Base-by-base conservation (phyloP, 495 filamentous ascomycete species). In the Tricharina praecox region DNA sequence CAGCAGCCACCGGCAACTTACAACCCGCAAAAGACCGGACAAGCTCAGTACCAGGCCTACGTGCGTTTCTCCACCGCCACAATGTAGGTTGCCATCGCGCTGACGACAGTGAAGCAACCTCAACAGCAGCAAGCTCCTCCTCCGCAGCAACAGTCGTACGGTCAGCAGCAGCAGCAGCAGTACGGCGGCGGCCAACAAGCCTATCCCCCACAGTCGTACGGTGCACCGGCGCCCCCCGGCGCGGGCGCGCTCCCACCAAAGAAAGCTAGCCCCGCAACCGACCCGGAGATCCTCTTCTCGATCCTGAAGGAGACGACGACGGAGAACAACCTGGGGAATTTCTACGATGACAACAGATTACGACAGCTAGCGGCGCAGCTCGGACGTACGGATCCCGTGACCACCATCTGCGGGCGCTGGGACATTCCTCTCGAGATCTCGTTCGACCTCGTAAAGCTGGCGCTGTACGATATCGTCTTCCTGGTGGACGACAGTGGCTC, bases 401-500 rank as follows among this genome's bases (percentile, higher is more conserved):
- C 47, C 11, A 33, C 35, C 9, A 33, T 59, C 11, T 59, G 56
- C 34, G 49, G 48, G 20, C 68, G 68, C 43, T 78, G 75, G 71
- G 56, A 63, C 18, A 64, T 83, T 25, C 68, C 68, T 0, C 68
- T 63, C 50, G 79, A 82, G 56, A 68, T 82, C 13, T 78, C 72
- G 3, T 74, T 70, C 47, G 79, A 82, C 60, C 68, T 82, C 43
- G 73, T 79, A 47, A 79, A 79, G 56, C 68, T 82, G 7, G 67
- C 72, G 1, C 60, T 83, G 41, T 83, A 72, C 55, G 79, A 83
- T 50, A 69, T 79, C 26, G 63, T 79, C 39, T 65, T 83, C 35
- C 44, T 56, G 15, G 11, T 60, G 33, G 78, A 82, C 55, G 79
- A 83, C 60, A 79, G 75, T 59, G 79, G 79, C 10, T 82, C 79